Conservation (phyloP, 176 grass and related monocot species). For the Aegilops tauschii region DNA sequence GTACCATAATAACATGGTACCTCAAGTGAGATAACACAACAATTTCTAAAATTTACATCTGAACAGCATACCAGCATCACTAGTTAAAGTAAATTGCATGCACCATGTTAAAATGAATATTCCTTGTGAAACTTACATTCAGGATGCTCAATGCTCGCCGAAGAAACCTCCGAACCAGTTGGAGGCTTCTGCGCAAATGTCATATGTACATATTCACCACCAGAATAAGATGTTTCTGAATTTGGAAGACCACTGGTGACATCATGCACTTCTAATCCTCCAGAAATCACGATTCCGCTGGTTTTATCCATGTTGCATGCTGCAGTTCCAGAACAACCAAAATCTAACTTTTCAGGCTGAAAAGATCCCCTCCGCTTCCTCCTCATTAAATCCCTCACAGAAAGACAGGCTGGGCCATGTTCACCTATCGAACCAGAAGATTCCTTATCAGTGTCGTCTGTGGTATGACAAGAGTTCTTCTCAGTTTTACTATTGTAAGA, state of each 20-base stretch:
- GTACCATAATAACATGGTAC: not conserved
- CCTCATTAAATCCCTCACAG: conserved; percentile 92
- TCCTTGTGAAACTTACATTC: conserved; percentile 26
- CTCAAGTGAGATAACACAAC: conserved; percentile 13
- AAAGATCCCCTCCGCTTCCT: conserved; percentile 41
- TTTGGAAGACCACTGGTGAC: conserved; percentile 21
- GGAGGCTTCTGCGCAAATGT: conserved; percentile 59
- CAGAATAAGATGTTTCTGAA: conserved; percentile 28
- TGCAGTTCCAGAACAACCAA: conserved; percentile 44
- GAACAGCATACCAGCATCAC: not conserved
- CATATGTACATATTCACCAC: conserved; percentile 46
- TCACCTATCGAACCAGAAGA: conserved; percentile 43
- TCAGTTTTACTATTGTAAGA: conserved; percentile 31
- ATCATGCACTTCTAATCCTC: conserved; percentile 5
- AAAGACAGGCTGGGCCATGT: conserved; percentile 37
- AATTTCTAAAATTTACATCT: not conserved
- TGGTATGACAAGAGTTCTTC: conserved; percentile 25
- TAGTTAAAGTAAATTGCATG: not conserved
- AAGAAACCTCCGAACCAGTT: conserved; percentile 42
- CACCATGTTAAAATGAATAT: conserved; percentile 17
- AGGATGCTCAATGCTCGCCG: not conserved
- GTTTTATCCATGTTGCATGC: conserved; percentile 16
- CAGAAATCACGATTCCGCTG: conserved; percentile 19
- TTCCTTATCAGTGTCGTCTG: conserved; percentile 22
- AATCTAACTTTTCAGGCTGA: conserved; percentile 50